These are phyloP conservation scores for Akanthomyces dipterigenus DNA, from an alignment of 2,329 filamentous ascomycete species.

Conservation along the genomic window DNA sequence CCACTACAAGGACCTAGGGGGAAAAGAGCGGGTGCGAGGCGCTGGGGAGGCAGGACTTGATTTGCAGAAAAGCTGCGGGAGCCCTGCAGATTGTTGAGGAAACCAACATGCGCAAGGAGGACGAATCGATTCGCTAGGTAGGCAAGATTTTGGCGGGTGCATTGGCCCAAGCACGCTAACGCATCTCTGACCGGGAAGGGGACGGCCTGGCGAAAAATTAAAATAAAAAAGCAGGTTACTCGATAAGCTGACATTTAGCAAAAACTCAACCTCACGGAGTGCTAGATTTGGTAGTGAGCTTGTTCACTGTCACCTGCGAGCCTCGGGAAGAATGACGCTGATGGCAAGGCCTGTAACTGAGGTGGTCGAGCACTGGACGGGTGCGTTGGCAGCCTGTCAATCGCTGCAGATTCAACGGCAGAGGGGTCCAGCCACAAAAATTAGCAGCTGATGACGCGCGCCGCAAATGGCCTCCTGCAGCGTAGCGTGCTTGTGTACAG, in stretches of 20 bases:
- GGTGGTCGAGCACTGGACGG: neutral
- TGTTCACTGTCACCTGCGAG: neutral
- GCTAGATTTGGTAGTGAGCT: neutral
- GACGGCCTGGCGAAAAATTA: no score
- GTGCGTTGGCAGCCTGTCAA: neutral
- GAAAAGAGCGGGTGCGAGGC: constrained; percentile 7
- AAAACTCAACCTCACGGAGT: no score
- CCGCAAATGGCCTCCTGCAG: neutral
- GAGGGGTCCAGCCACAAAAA: neutral
- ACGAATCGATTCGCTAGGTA: constrained; percentile 7
- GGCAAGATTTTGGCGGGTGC: constrained; percentile 1
- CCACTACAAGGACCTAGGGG: neutral
- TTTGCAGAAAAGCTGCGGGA: constrained; percentile 5
- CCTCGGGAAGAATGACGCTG: neutral
- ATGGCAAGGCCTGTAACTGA: neutral
- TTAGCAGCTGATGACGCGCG: constrained; percentile 5
- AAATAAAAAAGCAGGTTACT: neutral
- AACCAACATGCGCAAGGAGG: constrained; percentile 9
- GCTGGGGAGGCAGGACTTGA: neutral
- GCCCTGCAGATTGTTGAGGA: constrained; percentile 12
- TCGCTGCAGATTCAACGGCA: neutral
- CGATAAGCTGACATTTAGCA: neutral
- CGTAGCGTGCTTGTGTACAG: neutral
- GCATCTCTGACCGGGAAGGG: neutral
- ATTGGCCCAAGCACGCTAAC: neutral